Base-by-base conservation (phyloP, 73 alveolate species). In the Paramecium sonneborni region DNA sequence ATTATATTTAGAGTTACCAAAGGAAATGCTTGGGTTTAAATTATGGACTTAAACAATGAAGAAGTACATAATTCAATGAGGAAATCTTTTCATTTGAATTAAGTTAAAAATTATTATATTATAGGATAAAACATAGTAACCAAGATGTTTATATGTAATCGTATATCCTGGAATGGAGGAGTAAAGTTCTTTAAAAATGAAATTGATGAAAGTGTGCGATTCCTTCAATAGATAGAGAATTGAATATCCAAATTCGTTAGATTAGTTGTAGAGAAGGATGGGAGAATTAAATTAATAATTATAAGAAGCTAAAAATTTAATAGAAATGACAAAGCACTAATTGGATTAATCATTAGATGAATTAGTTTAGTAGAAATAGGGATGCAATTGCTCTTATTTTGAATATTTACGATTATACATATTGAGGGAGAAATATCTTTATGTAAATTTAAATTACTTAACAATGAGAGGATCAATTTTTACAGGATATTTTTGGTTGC, bases 1-100 rank as follows among this genome's bases (percentile, higher is more conserved):
- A 84, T 97, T 85, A 91, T 98, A 34, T 97, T 97, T 87, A 96
- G 99, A 95, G 95, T 96, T 28, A 96, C 98, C n/a, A 96, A 97
- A 93, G 99, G 99, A 37, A 96, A 98, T 57, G 99, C 99, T 2
- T 89, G 93, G 93, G 89, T 87, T 1, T 34, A 68, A 39, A 68
- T 79, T 23, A n/a, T 37, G 7, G 93, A 87, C 20, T 23, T 69
- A 28, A 57, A 57, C 10, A 57, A 57, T 20, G 23, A 57, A 57
- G 18, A 57, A 57, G 3, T 46, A 46, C 23, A 46, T 8, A 46
- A 46, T 46, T 46, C 57, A 0, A 46, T 46, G 26, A 46, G 57
- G 15, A 46, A 46, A 46, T 46, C 57, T 14, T 46, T 46, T 46
- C 57, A 46, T 8, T 8, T 46, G 2, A 46, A 46, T 46, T 46